phyloP scores from a whole-genome alignment of 768 basidiomycete genomes.

The Russula foetens region DNA sequence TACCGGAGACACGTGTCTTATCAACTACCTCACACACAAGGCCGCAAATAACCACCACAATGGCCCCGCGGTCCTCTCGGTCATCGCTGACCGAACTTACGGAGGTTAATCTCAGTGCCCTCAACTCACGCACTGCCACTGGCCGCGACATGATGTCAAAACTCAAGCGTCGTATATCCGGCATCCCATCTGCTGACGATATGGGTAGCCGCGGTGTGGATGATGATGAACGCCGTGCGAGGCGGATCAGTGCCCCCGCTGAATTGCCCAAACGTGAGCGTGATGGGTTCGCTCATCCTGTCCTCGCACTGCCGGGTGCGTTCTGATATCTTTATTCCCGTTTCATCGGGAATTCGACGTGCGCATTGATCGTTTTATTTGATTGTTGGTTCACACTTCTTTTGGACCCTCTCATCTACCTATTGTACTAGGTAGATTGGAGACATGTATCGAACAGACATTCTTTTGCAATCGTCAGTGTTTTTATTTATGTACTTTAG shows the following conservation, averaged over 20 bases:
- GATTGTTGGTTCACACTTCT: not conserved
- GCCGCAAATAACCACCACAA: constrained; percentile 40
- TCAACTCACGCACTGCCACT: constrained; percentile 46
- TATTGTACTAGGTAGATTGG: not conserved
- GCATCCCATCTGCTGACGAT: constrained; percentile 12
- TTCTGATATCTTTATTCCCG: constrained; percentile 34
- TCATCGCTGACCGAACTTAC: constrained; percentile 41
- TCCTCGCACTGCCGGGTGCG: constrained; percentile 49
- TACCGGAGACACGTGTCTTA: constrained; percentile 30
- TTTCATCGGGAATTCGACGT: not conserved
- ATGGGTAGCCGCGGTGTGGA: constrained; percentile 26
- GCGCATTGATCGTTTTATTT: not conserved
- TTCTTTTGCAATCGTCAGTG: not conserved
- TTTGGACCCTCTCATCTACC: not conserved
- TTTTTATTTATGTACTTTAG: not conserved
- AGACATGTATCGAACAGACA: not conserved
- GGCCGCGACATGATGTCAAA: constrained; percentile 60
- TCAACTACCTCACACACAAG: constrained; percentile 30
- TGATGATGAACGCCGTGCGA: constrained; percentile 30
- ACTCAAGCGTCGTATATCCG: constrained; percentile 45
- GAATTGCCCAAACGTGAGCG: constrained; percentile 46
- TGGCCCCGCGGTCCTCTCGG: constrained; percentile 39
- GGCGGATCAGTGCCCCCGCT: constrained; percentile 55
- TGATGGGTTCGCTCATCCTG: constrained; percentile 49
- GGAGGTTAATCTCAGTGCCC: constrained; percentile 42